phyloP scores from a whole-genome alignment of 306 rosid genomes.

The Dalbergia cultrata region DNA sequence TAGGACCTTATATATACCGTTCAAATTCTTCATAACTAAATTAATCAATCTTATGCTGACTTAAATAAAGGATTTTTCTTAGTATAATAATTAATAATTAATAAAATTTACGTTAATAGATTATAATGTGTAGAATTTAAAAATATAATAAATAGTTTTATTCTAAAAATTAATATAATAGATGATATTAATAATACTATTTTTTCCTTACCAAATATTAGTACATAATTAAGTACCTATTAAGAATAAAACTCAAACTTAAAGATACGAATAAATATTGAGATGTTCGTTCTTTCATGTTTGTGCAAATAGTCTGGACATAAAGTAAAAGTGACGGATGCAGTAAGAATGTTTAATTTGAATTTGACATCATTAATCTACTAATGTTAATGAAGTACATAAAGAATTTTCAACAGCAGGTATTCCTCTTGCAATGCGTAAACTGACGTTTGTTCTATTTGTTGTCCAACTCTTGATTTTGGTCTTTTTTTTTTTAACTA shows the following conservation, averaged over 20 bases:
- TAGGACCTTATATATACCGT: too few species aligned
- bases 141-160: too few species aligned
- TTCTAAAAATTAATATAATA: too few species aligned
- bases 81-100: not conserved
- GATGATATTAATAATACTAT: too few species aligned
- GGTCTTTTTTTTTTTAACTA: not conserved
- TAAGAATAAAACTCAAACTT: not conserved
- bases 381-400: not conserved
- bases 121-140: too few species aligned
- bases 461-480: not conserved
- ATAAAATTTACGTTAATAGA: not conserved
- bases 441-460: not conserved
- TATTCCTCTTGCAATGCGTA: not conserved
- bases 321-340: too few species aligned
- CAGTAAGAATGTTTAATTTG: too few species aligned
- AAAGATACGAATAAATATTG: not conserved
- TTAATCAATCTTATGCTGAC: not conserved
- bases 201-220: too few species aligned
- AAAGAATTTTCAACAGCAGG: not conserved
- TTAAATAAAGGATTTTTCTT: not conserved
- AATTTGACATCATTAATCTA: not conserved
- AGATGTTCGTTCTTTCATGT: not conserved
- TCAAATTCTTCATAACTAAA: too few species aligned
- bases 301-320: too few species aligned
- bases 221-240: too few species aligned